Evolutionary conservation across 148 eudicot species (phyloP), one percentile per base, ranked within the genome.

Genomic region (Diospyros lotus): DNA sequence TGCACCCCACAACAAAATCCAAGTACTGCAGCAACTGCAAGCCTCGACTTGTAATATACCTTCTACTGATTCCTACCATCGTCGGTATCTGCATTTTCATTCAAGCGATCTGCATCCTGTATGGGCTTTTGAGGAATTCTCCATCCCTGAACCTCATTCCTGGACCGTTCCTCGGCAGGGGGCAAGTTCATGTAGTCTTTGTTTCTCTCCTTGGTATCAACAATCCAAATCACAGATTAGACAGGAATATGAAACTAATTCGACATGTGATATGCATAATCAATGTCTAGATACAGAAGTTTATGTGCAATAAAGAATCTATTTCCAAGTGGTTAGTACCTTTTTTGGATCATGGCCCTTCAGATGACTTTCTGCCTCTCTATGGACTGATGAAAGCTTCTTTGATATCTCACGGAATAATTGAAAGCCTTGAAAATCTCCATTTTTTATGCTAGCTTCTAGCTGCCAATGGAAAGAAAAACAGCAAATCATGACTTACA

Each of bases 391-490:
- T 48, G 88, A 86, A 40, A 81, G 38, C 52, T 71, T 79, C 76
- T 79, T 84, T 13, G 80, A 66, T 61, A 77, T 78, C 75, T 82
- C 87, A 66, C 76, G 84, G 68, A 92, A 84, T 69, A 88, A 65
- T 73, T 80, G 78, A 65, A 93, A 86, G 58, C 82, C 85, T 65
- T 81, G 87, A 75, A 91, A 78, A 84, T 93, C 94, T 73, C 98
- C 97, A 79, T 80, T 89, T 77, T 68, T 81, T 18, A 89, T 83
- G 72, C 94, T 93, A 61, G 90, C 89, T 84, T 93, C 99, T 56
- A 96, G 88, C 99, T 96, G 87, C 77, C 77, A 82, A 77, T 38
- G 42, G 28, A 54, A 68, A 75, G 51, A 42, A 42, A 15, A 50
- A 69, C 9, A 15, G 48, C 6, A 14, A n/a, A 55, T 42, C 18